Base-by-base conservation (phyloP, 352 stramenopile genomes). In the Halophytophthora batemanensis region DNA sequence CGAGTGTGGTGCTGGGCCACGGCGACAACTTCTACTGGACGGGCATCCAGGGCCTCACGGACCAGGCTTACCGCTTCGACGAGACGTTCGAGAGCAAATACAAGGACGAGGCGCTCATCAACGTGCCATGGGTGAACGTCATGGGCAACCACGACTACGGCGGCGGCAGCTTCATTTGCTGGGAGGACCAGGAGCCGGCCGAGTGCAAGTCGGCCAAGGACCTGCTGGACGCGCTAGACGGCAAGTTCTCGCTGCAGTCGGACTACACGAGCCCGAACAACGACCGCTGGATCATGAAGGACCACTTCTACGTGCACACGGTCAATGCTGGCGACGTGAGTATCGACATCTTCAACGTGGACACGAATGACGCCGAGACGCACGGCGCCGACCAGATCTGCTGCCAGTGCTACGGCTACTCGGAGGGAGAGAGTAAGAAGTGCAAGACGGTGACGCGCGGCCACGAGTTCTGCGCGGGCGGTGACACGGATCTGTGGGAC, bases 111-210 rank as follows among this genome's bases (percentile, higher is more conserved):
- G 41, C 57, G 18, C 64, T 84, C 23, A 15, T 35, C 0, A 59
- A 38, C 22, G 71, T 84, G 15, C 73, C 73, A 33, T 84, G 74
- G 76, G 55, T 85, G 15, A 85, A 77, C 34, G 71, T 85, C 37
- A 56, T 83, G 45, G 76, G 76, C 58, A 87, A 87, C 72, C 76
- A 85, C 54, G 76, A 87, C 58, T 82, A 85, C 31, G 73, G 59
- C 54, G 69, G 69, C 2, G 58, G 53, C 33, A 66, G 56, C 46
- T 76, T 51, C 58, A 48, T 75, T 17, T 75, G 66, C 40, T 45
- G 39, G 11, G 39, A 48, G 15, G 48, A 45, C 12, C 33, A 42
- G 29, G 19, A 51, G 14, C 37, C 47, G 21, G 52, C 61, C 50
- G 64, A 84, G 53, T 80, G 70, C 55, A 50, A 38, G 15, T 66